Conservation (phyloP, 1,284 basidiomycete genomes). For the Lentinus polychrous region DNA sequence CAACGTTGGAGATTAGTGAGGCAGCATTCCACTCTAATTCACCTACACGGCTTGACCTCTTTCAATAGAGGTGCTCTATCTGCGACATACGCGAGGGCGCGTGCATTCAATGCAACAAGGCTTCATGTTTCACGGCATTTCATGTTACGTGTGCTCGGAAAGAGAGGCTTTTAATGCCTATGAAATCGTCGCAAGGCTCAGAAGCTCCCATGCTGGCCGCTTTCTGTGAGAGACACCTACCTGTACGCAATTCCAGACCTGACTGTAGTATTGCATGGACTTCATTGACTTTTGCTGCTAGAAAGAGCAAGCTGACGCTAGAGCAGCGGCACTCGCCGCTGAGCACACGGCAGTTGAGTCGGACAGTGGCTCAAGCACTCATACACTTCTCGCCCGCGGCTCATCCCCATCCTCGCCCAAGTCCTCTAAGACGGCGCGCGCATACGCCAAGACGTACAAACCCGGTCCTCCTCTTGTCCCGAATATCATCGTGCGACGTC, state of each 20-base stretch:
- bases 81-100: constrained; percentile 83
- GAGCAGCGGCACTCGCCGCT: constrained; percentile 47
- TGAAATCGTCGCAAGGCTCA: constrained; percentile 76
- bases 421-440: constrained; percentile 65
- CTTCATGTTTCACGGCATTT: constrained; percentile 89
- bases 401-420: constrained; percentile 22
- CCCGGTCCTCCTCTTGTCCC: constrained; percentile 75
- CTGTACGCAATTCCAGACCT: constrained; percentile 45
- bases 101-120: constrained; percentile 95
- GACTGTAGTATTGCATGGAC: too few relatives aligned
- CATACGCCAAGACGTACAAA: constrained; percentile 77
- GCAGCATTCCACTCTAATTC: constrained; percentile 10
- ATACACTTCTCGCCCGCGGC: constrained; percentile 7
- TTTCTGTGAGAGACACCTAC: constrained; percentile 86
- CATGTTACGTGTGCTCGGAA: constrained; percentile 93
- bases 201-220: constrained; percentile 68
- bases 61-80: constrained; percentile 73
- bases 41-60: constrained; percentile 2
- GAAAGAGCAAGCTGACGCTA: constrained; percentile 63
- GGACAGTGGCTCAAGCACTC: constrained; percentile 28
- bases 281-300: too few relatives aligned
- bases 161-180: constrained; percentile 75
- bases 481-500: constrained; percentile 64
- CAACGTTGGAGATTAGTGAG: constrained; percentile 90
- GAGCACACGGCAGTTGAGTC: constrained; percentile 32